Percentiles rank a stretch among this genome's conserved stretches.
phyloP scores from a whole-genome alignment of 192 early-diverging fungal genomes.

The Mortierella alpina region DNA sequence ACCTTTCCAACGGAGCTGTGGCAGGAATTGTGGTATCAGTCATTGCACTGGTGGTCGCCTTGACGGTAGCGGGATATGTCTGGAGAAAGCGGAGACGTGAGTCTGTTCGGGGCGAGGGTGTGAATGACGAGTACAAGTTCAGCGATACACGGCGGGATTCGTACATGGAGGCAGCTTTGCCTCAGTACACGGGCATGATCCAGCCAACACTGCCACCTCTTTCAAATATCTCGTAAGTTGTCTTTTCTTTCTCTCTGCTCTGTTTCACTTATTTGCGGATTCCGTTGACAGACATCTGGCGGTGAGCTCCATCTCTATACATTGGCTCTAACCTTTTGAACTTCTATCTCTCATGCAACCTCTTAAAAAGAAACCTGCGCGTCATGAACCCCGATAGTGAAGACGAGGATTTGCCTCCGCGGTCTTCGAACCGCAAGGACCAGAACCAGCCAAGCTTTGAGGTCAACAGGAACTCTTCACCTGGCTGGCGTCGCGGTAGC shows the following conservation, averaged over 20 bases:
- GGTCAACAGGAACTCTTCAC: slow-evolving; percentile 25
- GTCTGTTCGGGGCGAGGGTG: not conserved
- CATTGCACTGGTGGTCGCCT: slow-evolving; percentile 37
- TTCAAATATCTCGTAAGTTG: slow-evolving; percentile 37
- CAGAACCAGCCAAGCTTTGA: slow-evolving; percentile 25
- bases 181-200: slow-evolving; percentile 45
- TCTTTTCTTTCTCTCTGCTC: not conserved
- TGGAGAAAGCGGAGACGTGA: slow-evolving; percentile 28
- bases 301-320: not conserved
- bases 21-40: slow-evolving; percentile 45
- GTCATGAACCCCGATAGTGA: slow-evolving; percentile 53
- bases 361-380: slow-evolving; percentile 26
- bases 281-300: not conserved
- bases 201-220: slow-evolving; percentile 37
- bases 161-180: slow-evolving; percentile 30
- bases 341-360: not conserved
- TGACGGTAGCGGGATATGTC: slow-evolving; percentile 42
- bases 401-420: slow-evolving; percentile 12
- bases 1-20: slow-evolving; percentile 33
- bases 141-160: slow-evolving; percentile 21
- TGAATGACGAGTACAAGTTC: slow-evolving; percentile 34
- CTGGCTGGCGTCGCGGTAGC: slow-evolving; percentile 49
- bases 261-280: not conserved
- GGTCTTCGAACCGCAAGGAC: not conserved
- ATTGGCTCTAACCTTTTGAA: not conserved